phyloP scores from a whole-genome alignment of 306 rosid species.

The Neltuma alba region DNA sequence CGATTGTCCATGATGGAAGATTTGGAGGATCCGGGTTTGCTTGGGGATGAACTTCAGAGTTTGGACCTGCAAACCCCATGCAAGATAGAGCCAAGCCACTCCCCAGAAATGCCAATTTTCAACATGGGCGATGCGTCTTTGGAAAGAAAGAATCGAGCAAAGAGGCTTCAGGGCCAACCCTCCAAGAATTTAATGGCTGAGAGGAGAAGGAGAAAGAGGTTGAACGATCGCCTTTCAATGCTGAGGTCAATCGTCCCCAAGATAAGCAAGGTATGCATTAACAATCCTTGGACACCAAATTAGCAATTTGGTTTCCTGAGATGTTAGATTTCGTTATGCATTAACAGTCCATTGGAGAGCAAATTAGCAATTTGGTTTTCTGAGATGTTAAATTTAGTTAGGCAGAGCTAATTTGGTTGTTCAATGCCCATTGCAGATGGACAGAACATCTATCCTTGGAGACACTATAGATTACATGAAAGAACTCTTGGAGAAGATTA shows the following conservation, averaged over 20 bases:
- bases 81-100: conserved; percentile 62
- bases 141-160: conserved; percentile 54
- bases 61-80: conserved; percentile 57
- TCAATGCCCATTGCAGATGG: conserved; percentile 59
- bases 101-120: conserved; percentile 58
- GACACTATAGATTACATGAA: conserved; percentile 90
- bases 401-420: neutral
- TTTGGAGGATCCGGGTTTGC: conserved; percentile 53
- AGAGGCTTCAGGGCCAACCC: conserved; percentile 79
- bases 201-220: conserved; percentile 80
- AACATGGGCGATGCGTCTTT: conserved; percentile 39
- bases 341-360: neutral
- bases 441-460: conserved; percentile 86
- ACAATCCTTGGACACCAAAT: neutral
- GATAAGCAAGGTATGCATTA: conserved; percentile 72
- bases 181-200: conserved; percentile 96
- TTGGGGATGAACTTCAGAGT: conserved; percentile 58
- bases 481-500: conserved; percentile 74
- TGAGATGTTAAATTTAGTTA: neutral
- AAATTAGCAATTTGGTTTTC: neutral
- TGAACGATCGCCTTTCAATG: conserved; percentile 88
- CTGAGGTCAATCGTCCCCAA: conserved; percentile 90
- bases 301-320: no score
- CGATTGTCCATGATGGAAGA: conserved; percentile 54
- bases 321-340: neutral